Conservation (phyloP, 257 asterid species). For the Haberlea rhodopensis region DNA sequence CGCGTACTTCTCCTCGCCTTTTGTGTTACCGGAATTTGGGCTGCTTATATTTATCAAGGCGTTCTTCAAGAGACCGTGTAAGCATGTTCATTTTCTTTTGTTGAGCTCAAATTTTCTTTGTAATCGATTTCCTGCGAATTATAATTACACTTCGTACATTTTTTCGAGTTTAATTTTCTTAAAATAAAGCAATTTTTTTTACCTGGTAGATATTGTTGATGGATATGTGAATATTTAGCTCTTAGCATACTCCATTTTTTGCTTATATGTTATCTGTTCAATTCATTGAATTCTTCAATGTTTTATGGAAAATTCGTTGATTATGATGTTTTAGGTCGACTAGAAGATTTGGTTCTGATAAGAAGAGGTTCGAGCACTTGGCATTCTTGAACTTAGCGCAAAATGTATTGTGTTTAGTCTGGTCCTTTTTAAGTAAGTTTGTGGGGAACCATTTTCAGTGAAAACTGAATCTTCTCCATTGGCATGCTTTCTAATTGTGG, state of each 20-base stretch:
- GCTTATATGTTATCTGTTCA: constrained; percentile 6
- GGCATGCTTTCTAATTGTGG: constrained; percentile 7
- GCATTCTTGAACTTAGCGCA: constrained; percentile 95
- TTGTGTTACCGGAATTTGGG: constrained; percentile 95
- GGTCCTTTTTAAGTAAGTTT: constrained; percentile 91
- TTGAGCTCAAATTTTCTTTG: not conserved
- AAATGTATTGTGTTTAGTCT: constrained; percentile 81
- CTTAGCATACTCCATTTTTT: constrained; percentile 17
- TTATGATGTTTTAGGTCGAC: constrained; percentile 63
- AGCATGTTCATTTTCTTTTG: constrained; percentile 17
- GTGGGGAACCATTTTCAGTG: constrained; percentile 1
- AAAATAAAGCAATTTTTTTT: not conserved
- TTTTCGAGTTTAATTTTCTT: not conserved
- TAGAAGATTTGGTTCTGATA: constrained; percentile 78
- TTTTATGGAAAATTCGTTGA: not conserved
- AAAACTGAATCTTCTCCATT: not conserved
- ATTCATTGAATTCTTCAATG: constrained; percentile 1
- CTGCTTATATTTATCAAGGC: constrained; percentile 95
- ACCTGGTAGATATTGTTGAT: not conserved
- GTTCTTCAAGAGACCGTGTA: constrained; percentile 92
- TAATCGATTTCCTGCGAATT: not conserved
- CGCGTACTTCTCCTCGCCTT: constrained; percentile 74
- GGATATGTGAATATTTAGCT: constrained; percentile 6
- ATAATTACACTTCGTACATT: not conserved
- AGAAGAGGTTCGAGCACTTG: constrained; percentile 93